These are phyloP conservation scores for Cucurbita pepo DNA, from an alignment of 306 rosid species.

Conservation along the genomic window DNA sequence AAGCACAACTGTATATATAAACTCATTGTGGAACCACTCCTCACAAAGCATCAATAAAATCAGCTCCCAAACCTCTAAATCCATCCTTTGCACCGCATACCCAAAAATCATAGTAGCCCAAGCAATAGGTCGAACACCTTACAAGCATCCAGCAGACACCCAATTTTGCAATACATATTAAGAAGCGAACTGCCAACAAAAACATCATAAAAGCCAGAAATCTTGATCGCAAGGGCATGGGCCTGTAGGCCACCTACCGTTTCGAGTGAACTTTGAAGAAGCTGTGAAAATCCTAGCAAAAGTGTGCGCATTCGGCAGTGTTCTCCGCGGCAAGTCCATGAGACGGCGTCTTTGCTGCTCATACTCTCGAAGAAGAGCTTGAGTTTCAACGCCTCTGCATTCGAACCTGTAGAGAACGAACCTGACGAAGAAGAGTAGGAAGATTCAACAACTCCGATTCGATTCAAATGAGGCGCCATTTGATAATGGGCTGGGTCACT, in stretches of 20 bases:
- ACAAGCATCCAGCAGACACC: slow-evolving; percentile 40
- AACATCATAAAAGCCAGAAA: slow-evolving; percentile 32
- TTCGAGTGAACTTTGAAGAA: slow-evolving; percentile 21
- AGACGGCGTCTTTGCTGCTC: slow-evolving; percentile 30
- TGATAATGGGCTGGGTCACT: neutral
- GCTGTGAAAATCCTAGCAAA: slow-evolving; percentile 49
- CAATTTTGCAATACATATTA: slow-evolving; percentile 44
- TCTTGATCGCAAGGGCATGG: slow-evolving; percentile 42
- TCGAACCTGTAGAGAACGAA: slow-evolving; percentile 17
- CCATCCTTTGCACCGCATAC: slow-evolving; percentile 30
- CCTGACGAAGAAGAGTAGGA: slow-evolving; percentile 10
- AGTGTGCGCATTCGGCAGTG: slow-evolving; percentile 50
- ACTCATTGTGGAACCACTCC: slow-evolving; percentile 32
- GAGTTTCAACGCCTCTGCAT: slow-evolving; percentile 33
- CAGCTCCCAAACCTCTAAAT: slow-evolving; percentile 35
- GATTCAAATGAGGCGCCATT: neutral
- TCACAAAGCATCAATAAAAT: slow-evolving; percentile 24
- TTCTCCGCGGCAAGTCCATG: slow-evolving; percentile 54
- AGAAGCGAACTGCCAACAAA: slow-evolving; percentile 63
- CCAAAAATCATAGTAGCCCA: slow-evolving; percentile 81
- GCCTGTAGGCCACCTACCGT: slow-evolving; percentile 24
- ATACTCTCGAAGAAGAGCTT: slow-evolving; percentile 26
- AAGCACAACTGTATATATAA: slow-evolving; percentile 42
- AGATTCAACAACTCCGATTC: slow-evolving; percentile 16
- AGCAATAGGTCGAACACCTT: slow-evolving; percentile 64